These are phyloP conservation scores for Naganishia cerealis DNA, from an alignment of 1,284 basidiomycete species.

Conservation along the genomic window DNA sequence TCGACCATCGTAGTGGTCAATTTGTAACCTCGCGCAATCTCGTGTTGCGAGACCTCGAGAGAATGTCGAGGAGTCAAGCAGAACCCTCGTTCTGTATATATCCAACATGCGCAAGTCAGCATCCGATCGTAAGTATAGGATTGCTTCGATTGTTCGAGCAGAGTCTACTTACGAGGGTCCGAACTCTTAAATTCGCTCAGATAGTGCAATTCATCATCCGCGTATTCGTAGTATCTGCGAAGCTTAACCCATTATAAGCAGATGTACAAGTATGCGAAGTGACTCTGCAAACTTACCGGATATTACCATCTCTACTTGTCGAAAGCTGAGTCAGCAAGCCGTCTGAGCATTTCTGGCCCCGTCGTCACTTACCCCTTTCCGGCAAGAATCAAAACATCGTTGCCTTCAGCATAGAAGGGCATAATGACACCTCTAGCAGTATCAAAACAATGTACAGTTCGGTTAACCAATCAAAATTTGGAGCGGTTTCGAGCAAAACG, in stretches of 20 bases:
- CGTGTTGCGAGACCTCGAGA: conserved; percentile 83
- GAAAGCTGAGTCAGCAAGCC: conserved; percentile 36
- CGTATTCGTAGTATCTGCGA: conserved; percentile 79
- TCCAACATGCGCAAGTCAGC: neutral
- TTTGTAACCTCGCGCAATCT: conserved; percentile 95
- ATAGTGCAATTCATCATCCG: conserved; percentile 75
- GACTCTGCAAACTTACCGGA: conserved; percentile 56
- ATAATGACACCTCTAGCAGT: conserved; percentile 74
- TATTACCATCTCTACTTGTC: conserved; percentile 75
- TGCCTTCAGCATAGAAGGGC: conserved; percentile 93
- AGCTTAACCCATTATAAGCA: neutral
- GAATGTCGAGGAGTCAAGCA: conserved; percentile 90
- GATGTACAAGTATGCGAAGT: neutral
- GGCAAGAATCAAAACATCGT: conserved; percentile 87
- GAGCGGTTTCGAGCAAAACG: conserved; percentile 27
- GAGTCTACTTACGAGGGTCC: conserved; percentile 63
- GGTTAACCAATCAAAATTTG: neutral
- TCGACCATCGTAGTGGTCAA: conserved; percentile 73
- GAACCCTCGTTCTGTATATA: conserved; percentile 75
- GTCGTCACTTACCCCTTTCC: conserved; percentile 57
- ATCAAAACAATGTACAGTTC: conserved; percentile 3
- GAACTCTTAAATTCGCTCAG: conserved; percentile 85
- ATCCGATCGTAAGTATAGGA: neutral
- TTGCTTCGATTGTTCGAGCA: neutral
- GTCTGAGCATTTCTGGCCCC: conserved; percentile 38